These are phyloP conservation scores for Nakaseomyces sp. DNA, from an alignment of 1,139 yeast genomes.

Conservation along the genomic window DNA sequence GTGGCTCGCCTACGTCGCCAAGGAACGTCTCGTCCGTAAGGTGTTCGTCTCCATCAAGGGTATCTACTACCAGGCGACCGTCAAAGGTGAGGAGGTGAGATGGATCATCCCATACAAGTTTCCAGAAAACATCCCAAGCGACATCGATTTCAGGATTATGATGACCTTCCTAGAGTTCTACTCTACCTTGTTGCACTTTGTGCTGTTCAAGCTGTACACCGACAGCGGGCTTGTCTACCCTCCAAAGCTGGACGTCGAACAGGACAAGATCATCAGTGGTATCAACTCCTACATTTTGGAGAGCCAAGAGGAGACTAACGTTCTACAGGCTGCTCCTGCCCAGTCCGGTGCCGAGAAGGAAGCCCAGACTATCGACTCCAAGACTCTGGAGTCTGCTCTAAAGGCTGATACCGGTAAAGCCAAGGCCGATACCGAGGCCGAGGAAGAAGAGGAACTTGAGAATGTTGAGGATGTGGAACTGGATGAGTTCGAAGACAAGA, in stretches of 20 bases:
- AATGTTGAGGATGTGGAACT: slow-evolving; percentile 43
- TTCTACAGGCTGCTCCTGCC: slow-evolving; percentile 35
- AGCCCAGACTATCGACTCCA: slow-evolving; percentile 31
- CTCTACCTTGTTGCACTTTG: slow-evolving; percentile 83
- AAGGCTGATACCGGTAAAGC: slow-evolving; percentile 31
- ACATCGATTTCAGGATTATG: slow-evolving; percentile 95
- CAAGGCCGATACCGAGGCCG: slow-evolving; percentile 35
- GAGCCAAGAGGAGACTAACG: slow-evolving; percentile 38
- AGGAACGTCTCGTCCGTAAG: slow-evolving; percentile 71
- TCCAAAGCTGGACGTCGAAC: slow-evolving; percentile 66
- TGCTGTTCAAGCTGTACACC: slow-evolving; percentile 71
- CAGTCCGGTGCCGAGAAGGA: slow-evolving; percentile 21
- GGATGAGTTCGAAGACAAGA: slow-evolving; percentile 60
- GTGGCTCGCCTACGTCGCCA: slow-evolving; percentile 91
- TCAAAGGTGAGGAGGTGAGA: slow-evolving; percentile 85
- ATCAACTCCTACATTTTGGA: slow-evolving; percentile 73
- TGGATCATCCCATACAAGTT: slow-evolving; percentile 97
- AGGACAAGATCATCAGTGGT: slow-evolving; percentile 83
- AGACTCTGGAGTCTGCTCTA: slow-evolving; percentile 33
- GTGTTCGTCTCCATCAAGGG: slow-evolving; percentile 97
- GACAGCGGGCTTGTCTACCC: slow-evolving; percentile 86
- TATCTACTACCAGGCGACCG: slow-evolving; percentile 84
- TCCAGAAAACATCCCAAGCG: slow-evolving; percentile 90
- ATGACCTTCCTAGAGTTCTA: slow-evolving; percentile 92
- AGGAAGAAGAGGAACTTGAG: slow-evolving; percentile 35